Percentiles rank a stretch among this genome's conserved stretches.
Conservation (phyloP, 371 early-diverging fungal species). For the Saksenaea vasiformis region DNA sequence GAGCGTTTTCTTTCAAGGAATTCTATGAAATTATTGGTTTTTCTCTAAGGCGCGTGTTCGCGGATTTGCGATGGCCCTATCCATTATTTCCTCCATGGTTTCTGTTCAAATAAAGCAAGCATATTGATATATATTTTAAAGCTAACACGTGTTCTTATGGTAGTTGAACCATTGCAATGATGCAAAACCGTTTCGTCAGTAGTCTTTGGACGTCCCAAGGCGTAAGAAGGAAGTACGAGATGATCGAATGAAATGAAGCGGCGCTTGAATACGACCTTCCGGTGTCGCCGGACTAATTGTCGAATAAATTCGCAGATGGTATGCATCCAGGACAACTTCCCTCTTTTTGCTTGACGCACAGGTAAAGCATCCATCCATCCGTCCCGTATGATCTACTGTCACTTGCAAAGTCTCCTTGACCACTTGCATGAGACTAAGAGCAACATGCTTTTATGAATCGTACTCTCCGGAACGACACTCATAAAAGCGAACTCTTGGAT, state of each 20-base stretch:
- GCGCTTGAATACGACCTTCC: not conserved
- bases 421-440: not conserved
- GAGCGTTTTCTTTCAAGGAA: too few species aligned
- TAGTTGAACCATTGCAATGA: too few species aligned
- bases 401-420: not conserved
- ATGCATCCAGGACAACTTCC: not conserved
- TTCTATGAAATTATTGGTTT: too few species aligned
- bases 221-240: too few species aligned
- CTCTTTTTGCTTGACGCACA: slow-evolving; percentile 6
- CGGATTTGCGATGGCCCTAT: too few species aligned
- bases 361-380: slow-evolving; percentile 5
- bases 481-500: slow-evolving; percentile 1
- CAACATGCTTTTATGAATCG: slow-evolving; percentile 7
- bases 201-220: too few species aligned
- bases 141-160: too few species aligned
- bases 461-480: not conserved
- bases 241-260: not conserved
- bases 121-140: too few species aligned
- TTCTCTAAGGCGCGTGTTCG: too few species aligned
- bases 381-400: not conserved
- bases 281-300: not conserved
- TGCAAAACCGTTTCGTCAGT: too few species aligned
- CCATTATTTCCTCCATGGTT: too few species aligned
- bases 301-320: not conserved
- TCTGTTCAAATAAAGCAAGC: too few species aligned